Conservation (phyloP, 257 asterid species). For the Nicotiana otophora region DNA sequence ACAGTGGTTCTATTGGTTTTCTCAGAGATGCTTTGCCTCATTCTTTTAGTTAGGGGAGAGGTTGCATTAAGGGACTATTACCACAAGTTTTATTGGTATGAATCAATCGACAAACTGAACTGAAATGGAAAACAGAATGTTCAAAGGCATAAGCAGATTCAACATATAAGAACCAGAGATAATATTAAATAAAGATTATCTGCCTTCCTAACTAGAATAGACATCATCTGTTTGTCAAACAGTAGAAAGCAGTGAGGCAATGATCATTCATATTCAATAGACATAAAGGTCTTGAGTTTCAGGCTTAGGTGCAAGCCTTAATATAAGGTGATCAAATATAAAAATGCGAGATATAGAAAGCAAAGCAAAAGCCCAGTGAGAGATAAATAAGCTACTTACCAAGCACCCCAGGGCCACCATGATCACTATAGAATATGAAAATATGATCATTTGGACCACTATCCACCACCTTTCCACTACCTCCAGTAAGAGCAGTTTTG, state of each 20-base stretch:
- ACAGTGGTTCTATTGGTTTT: not conserved
- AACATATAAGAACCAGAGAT: not conserved
- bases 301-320: not conserved
- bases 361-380: not conserved
- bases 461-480: conserved; percentile 89
- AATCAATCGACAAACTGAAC: not conserved
- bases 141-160: not conserved
- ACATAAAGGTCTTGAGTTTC: not conserved
- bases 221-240: not conserved
- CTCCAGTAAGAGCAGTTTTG: conserved; percentile 75
- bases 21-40: not conserved
- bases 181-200: not conserved
- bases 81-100: not conserved
- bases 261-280: not conserved
- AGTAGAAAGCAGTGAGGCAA: not conserved
- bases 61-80: not conserved
- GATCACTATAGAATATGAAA: conserved; percentile 83
- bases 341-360: conserved; percentile 52
- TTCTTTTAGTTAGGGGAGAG: not conserved
- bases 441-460: conserved; percentile 90
- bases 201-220: not conserved
- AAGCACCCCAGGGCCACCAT: conserved; percentile 96
- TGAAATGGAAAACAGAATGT: not conserved
- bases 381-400: conserved; percentile 41
- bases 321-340: conserved; percentile 36